phyloP scores from a whole-genome alignment of 768 basidiomycete species.

The Thelephora ganbajun region DNA sequence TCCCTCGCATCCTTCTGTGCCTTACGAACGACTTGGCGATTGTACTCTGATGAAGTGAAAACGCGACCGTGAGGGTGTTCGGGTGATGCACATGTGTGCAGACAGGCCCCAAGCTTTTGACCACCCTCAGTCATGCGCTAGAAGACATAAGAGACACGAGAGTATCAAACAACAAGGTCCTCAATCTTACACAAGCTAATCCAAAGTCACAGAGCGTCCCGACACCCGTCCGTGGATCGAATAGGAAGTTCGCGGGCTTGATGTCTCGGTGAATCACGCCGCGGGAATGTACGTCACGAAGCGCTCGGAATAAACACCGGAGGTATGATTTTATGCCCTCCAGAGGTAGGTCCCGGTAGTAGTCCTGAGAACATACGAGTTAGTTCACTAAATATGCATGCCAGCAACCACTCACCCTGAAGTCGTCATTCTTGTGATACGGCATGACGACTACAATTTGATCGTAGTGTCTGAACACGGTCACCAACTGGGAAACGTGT shows the following conservation, averaged over 20 bases:
- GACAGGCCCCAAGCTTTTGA: conserved; percentile 42
- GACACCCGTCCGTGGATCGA: conserved; percentile 67
- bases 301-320: conserved; percentile 78
- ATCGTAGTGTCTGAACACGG: conserved; percentile 81
- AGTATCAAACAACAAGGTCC: not conserved
- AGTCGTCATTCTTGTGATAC: conserved; percentile 85
- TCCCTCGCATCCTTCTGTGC: conserved; percentile 47
- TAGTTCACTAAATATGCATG: not conserved
- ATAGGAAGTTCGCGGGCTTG: conserved; percentile 96
- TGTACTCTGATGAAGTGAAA: conserved; percentile 26
- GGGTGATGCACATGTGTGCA: conserved; percentile 57
- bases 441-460: conserved; percentile 94
- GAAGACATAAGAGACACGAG: not conserved
- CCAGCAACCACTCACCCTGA: conserved; percentile 48
- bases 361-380: conserved; percentile 37
- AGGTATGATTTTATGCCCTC: conserved; percentile 76
- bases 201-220: conserved; percentile 94
- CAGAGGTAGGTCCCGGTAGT: conserved; percentile 61
- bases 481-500: conserved; percentile 87
- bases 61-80: conserved; percentile 59
- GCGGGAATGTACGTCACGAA: conserved; percentile 78
- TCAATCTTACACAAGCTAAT: conserved; percentile 67
- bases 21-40: conserved; percentile 35
- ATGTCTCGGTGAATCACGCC: conserved; percentile 93
- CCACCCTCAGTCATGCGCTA: conserved; percentile 41